Base-by-base conservation (phyloP, 2,329 filamentous ascomycete genomes). In the Coleophoma crateriformis region DNA sequence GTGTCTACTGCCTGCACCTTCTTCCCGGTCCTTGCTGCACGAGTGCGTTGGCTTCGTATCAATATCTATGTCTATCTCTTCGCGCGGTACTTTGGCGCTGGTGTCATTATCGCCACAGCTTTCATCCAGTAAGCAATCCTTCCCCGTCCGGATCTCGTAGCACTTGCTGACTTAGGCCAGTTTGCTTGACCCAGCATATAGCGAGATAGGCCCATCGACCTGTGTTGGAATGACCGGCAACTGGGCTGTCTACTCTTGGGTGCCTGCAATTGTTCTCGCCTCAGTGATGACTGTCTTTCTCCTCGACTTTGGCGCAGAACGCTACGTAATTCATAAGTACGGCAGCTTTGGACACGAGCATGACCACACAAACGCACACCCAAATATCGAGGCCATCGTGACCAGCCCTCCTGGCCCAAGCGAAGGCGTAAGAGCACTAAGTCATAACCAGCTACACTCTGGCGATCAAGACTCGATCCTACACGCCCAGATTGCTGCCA, bases 71-170 rank as follows among this genome's bases (percentile, higher is more conserved):
- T 79, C 1, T 90, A 88, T 67, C 84, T 88, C 60, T 72, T 85
- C 57, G 44, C 71, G 61, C 17, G 71, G 63, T 89, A 86, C 67
- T 88, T 90, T 57, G 87, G 87, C 45, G 85, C 85, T 3, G 87
- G 87, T 27, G 85, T 90, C 50, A 90, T 90, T 58, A 75, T 90
- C 50, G 84, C 86, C 1, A 90, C 87, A 1, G 85, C 87, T 1
- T 90, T 90, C 63, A 87, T 90, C 53, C 87, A 90, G 59, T 63
- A 71, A 22, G 71, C 50, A 73, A 39, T 72, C 80, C 20, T 75
- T 71, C 58, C 74, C 60, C 20, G n/a, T 41, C 58, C 71, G 40
- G 5, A 71, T 70, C 0, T 73, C 73, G 5, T n/a, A 15, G 13
- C 8, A 11, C 13, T 15, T 37, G 44, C 49, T 47, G 34, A 51